Evolutionary conservation across 805 yeast genomes (phyloP).

Genomic region (Yarrowia osloensis): DNA sequence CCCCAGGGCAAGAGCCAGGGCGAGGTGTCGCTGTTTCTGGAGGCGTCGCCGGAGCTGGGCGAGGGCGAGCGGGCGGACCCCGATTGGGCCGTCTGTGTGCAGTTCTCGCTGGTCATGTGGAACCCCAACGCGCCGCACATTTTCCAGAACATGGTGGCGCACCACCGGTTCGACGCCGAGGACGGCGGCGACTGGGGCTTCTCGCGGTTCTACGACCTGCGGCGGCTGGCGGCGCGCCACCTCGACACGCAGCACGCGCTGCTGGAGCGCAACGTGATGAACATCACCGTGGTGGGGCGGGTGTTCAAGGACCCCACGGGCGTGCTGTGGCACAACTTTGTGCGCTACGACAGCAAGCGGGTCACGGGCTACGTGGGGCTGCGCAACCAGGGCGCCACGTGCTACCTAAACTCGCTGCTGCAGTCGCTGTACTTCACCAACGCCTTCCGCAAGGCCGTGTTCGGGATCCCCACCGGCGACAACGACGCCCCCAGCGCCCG

Average conservation of each 20-base stretch:
- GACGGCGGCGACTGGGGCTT: conserved; percentile 96
- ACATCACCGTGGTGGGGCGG: conserved; percentile 75
- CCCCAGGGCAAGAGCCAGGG: conserved; percentile 67
- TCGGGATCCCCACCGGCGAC: conserved; percentile 76
- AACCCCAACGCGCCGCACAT: conserved; percentile 69
- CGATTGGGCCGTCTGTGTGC: conserved; percentile 88
- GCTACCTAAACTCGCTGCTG: conserved; percentile 87
- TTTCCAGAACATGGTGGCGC: conserved; percentile 63
- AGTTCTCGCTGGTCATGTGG: conserved; percentile 82
- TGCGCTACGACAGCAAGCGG: conserved; percentile 76
- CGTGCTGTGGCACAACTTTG: conserved; percentile 87
- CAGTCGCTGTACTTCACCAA: conserved; percentile 90
- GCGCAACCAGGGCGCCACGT: conserved; percentile 96
- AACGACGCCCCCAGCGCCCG: conserved; percentile 54
- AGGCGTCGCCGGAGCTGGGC: conserved; percentile 53
- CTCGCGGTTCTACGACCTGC: conserved; percentile 66
- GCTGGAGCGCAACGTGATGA: conserved; percentile 56
- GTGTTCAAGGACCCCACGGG: conserved; percentile 89
- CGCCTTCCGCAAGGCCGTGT: conserved; percentile 79
- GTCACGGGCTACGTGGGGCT: conserved; percentile 91
- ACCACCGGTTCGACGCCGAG: conserved; percentile 69
- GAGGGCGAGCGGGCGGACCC: conserved; percentile 29
- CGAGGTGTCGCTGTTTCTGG: conserved; percentile 73
- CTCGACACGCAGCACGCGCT: conserved; percentile 47
- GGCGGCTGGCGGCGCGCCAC: conserved; percentile 47